A percentile compares a stretch with the other conserved stretches of the same genome.
phyloP scores from a whole-genome alignment of 805 yeast genomes.

The Kazachstania bromeliacearum region DNA sequence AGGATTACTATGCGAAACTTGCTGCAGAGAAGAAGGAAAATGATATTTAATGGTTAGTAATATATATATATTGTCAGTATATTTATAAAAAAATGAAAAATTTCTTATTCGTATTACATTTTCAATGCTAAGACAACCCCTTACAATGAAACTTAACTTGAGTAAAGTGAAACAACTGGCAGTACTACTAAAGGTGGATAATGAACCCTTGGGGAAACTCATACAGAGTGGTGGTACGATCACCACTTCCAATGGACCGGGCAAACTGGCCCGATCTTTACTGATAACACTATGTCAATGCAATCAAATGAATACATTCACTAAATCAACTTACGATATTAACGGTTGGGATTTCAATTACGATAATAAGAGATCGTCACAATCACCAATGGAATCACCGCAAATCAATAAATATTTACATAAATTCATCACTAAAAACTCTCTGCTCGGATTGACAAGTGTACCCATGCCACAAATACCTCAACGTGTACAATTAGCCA shows the following conservation, averaged over 20 bases:
- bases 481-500: neutral
- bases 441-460: constrained; percentile 1
- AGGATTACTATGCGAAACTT: constrained; percentile 69
- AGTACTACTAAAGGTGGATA: neutral
- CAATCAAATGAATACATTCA: constrained; percentile 9
- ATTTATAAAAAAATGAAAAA: too few relatives aligned
- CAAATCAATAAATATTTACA: neutral
- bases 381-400: neutral
- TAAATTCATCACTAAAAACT: neutral
- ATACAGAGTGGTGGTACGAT: neutral
- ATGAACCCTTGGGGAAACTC: neutral
- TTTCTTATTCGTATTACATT: too few relatives aligned
- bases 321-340: constrained; percentile 12
- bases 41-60: too few relatives aligned
- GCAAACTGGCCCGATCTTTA: neutral
- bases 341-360: constrained; percentile 18
- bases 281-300: constrained; percentile 1
- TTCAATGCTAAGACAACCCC: too few relatives aligned
- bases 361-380: neutral
- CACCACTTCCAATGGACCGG: too few relatives aligned
- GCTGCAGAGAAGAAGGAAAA: constrained; percentile 62
- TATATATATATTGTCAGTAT: too few relatives aligned
- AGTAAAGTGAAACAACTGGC: neutral
- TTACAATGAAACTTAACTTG: too few relatives aligned
- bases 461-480: neutral